Base-by-base conservation (phyloP, 257 asterid species). In the Salvia hispanica region DNA sequence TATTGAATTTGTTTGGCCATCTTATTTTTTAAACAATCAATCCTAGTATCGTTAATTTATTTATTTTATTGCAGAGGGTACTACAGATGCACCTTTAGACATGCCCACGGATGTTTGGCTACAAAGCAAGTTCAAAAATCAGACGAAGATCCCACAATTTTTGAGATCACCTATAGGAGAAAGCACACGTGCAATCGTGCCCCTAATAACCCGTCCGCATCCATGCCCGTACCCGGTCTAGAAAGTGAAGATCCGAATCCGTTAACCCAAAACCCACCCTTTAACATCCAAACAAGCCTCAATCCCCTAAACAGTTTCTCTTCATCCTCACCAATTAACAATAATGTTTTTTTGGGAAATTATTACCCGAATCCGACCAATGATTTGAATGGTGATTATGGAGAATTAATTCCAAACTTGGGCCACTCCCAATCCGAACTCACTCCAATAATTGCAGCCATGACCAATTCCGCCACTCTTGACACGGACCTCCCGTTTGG, bases 51-150 rank as follows among this genome's bases (percentile, higher is more conserved):
- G 39, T 34, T 25, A 25, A 34, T 8, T 39, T 39, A 6, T 37
- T 37, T 37, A 5, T 39, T 34, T 53, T 1, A 25, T 25, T 67
- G 64, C 79, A 84, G 89, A 52, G 79, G 81, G 7, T 84, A 81
- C 64, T 84, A 84, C 72, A 74, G 89, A 37, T 84, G 89, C 74
- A 76, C 80, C 8, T 44, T 75, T 44, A 71, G 79, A 63, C 62
- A 65, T 13, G 72, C 15, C 3, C 74, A 76, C 16, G 80, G 80
- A 10, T 84, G 89, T 39, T 44, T 73, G 71, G 89, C 89, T 0
- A 76, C 77, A 40, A 84, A 84, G 53, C 79, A 81, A 52, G 82
- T 84, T 21, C 86, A 84, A 55, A 81, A 69, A 50, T 81, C 81
- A 61, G 74, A 81, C 2, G 75, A 81, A 1, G 86, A 83, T 60